These are phyloP conservation scores for Lolium multiflorum DNA, from an alignment of 176 grass and related monocot species.

Conservation along the genomic window DNA sequence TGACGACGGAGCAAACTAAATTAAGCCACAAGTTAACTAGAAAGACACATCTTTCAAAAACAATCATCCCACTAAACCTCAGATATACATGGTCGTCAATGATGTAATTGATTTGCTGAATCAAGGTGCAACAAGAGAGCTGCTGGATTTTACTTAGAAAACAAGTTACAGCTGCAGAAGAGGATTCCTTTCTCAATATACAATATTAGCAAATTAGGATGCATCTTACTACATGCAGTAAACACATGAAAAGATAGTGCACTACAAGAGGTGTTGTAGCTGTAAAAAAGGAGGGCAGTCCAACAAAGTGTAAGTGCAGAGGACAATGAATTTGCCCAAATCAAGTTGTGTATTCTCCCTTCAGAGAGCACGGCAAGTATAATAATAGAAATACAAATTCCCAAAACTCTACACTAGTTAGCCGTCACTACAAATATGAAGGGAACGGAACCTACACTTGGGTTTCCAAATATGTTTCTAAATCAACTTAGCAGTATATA, in stretches of 20 bases:
- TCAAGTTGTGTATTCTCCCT: too few species aligned
- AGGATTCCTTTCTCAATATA: slow-evolving; percentile 6
- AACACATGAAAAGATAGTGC: neutral
- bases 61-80: too few species aligned
- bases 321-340: neutral
- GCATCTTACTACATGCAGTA: neutral
- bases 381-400: too few species aligned
- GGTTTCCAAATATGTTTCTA: too few species aligned
- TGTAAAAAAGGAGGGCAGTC: slow-evolving; percentile 13
- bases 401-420: neutral
- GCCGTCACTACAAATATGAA: too few species aligned
- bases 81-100: slow-evolving; percentile 77
- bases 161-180: neutral
- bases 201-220: neutral
- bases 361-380: too few species aligned
- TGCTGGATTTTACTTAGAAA: neutral
- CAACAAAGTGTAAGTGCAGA: neutral
- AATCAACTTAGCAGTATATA: too few species aligned
- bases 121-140: slow-evolving; percentile 37
- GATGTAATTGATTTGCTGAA: slow-evolving; percentile 70
- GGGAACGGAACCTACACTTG: too few species aligned
- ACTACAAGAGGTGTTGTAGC: neutral
- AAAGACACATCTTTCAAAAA: too few species aligned
- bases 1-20: too few species aligned
- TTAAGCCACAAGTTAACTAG: too few species aligned